Conservation (phyloP, 768 basidiomycete species). For the Kwoniella sp. region DNA sequence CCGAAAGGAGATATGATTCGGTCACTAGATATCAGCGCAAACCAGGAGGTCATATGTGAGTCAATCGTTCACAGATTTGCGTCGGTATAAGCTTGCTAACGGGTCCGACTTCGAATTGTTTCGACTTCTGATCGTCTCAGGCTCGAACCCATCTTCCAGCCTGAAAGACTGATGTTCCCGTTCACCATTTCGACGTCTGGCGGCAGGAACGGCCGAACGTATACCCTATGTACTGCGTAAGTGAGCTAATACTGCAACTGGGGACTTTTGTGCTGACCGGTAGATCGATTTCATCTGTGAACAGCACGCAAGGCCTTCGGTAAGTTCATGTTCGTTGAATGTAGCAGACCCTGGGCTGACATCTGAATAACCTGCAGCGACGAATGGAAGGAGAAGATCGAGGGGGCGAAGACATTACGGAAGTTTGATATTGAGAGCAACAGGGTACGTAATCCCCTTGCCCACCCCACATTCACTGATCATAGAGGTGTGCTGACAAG, state of each 20-base stretch:
- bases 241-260: too few species aligned
- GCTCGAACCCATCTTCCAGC: conserved; percentile 32
- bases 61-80: too few species aligned
- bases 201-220: conserved; percentile 28
- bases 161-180: conserved; percentile 48
- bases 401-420: conserved; percentile 41
- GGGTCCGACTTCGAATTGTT: too few species aligned
- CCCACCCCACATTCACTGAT: background rate
- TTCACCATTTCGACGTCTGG: conserved; percentile 40
- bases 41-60: conserved; percentile 21
- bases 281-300: background rate
- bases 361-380: conserved; percentile 19
- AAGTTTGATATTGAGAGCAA: conserved; percentile 49
- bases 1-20: conserved; percentile 46
- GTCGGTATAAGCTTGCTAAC: too few species aligned
- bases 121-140: too few species aligned
- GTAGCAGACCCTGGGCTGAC: too few species aligned
- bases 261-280: too few species aligned
- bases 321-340: conserved; percentile 18
- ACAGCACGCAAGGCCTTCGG: conserved; percentile 30
- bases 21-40: conserved; percentile 20
- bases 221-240: conserved; percentile 45
- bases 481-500: background rate
- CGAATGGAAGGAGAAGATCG: conserved; percentile 47
- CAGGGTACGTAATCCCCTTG: conserved; percentile 23